These are phyloP conservation scores for Flagelloscypha sp. DNA, from an alignment of 768 basidiomycete genomes.

Conservation along the genomic window DNA sequence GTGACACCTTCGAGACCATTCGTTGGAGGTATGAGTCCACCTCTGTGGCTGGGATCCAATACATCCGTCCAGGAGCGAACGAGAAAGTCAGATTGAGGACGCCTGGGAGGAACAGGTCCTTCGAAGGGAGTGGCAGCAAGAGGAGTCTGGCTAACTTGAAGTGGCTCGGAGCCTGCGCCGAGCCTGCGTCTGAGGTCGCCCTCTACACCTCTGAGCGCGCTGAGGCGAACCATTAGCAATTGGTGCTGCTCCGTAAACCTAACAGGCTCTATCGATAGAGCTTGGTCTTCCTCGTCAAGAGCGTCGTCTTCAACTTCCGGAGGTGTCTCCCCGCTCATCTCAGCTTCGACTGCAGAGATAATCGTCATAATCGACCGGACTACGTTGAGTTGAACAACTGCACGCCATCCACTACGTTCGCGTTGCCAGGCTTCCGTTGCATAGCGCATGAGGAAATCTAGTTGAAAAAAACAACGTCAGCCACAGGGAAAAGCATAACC, in stretches of 20 bases:
- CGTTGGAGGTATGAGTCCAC: neutral
- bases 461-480: constrained; percentile 6
- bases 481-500: constrained; percentile 15
- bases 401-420: constrained; percentile 68
- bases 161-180: constrained; percentile 36
- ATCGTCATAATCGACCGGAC: constrained; percentile 63
- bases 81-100: constrained; percentile 35
- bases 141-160: constrained; percentile 19
- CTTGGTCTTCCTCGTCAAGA: constrained; percentile 6
- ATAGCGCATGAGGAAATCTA: constrained; percentile 71
- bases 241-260: constrained; percentile 46
- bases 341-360: constrained; percentile 50
- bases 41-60: constrained; percentile 21
- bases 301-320: constrained; percentile 28
- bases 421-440: constrained; percentile 52
- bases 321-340: constrained; percentile 33
- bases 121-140: constrained; percentile 44
- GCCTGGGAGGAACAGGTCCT: constrained; percentile 18
- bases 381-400: constrained; percentile 74
- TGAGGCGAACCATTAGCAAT: constrained; percentile 49
- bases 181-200: constrained; percentile 54
- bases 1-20: constrained; percentile 33
- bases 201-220: constrained; percentile 55
- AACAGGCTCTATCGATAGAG: constrained; percentile 19
- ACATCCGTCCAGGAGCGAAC: constrained; percentile 48